Evolutionary conservation across 2,329 filamentous ascomycete species (phyloP).

Genomic region (Cladophialophora immunda): DNA sequence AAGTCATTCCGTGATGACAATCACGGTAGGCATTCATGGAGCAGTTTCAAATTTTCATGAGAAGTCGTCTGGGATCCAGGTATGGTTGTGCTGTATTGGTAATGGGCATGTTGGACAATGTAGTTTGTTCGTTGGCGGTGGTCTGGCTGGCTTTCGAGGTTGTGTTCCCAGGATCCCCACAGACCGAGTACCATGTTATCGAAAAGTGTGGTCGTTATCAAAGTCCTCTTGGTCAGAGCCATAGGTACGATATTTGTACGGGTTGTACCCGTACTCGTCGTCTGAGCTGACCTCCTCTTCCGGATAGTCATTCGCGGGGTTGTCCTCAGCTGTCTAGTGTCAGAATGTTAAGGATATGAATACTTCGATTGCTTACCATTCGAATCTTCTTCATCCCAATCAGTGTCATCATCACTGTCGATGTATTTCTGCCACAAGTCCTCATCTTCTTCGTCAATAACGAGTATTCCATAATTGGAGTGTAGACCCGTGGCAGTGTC

Average conservation of each 20-base stretch:
- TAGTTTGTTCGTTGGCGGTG: background rate
- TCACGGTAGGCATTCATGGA: background rate
- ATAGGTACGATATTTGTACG: conserved; percentile 50
- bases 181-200: background rate
- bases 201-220: conserved; percentile 44
- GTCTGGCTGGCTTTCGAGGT: background rate
- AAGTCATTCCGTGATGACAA: background rate
- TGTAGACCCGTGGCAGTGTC: background rate
- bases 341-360: conserved; percentile 12
- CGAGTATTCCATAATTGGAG: conserved; percentile 53
- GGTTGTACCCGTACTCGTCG: conserved; percentile 55
- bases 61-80: background rate
- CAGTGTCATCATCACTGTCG: conserved; percentile 61
- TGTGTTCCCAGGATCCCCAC: background rate
- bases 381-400: conserved; percentile 68
- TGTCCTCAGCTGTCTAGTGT: conserved; percentile 54
- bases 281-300: conserved; percentile 59
- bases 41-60: background rate
- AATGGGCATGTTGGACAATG: background rate
- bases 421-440: conserved; percentile 66
- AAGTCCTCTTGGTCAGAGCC: conserved; percentile 57
- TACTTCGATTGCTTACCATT: conserved; percentile 56
- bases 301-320: conserved; percentile 61
- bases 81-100: background rate
- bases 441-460: conserved; percentile 61